Evolutionary conservation across 345 rosid genomes (phyloP).

Genomic region (Hevea brasiliensis): DNA sequence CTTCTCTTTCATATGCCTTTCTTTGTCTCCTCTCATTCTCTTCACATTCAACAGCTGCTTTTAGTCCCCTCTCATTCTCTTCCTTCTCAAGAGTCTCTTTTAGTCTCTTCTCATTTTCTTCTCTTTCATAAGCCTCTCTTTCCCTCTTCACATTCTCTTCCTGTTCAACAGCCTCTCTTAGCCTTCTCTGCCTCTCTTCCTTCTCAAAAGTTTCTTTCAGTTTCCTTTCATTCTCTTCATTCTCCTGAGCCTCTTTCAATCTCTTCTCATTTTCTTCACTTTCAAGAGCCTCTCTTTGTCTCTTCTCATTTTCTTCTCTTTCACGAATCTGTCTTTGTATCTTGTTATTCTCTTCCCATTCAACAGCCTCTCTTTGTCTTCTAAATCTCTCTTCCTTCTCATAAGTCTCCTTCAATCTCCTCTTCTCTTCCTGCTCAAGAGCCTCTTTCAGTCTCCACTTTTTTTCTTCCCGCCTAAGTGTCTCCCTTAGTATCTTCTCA

Average conservation of each 20-base stretch:
- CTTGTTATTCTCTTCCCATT: conserved; percentile 9
- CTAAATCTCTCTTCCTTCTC: conserved; percentile 36
- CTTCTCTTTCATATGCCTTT: conserved; percentile 31
- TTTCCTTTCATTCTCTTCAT: conserved; percentile 38
- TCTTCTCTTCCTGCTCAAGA: conserved; percentile 33
- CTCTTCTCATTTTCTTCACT: conserved; percentile 37
- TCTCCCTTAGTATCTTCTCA: conserved; percentile 33
- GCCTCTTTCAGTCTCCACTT: conserved; percentile 35
- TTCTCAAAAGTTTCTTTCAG: conserved; percentile 26
- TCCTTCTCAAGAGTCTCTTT: conserved; percentile 29
- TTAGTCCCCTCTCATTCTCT: conserved; percentile 47
- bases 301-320: conserved; percentile 31
- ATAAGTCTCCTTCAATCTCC: conserved; percentile 41
- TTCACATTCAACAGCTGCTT: conserved; percentile 37
- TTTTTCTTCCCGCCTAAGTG: conserved; percentile 37
- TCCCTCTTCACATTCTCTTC: conserved; percentile 45
- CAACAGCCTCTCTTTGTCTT: conserved; percentile 7
- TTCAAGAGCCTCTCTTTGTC: conserved; percentile 31
- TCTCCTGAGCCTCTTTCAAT: conserved; percentile 32
- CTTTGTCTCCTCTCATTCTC: conserved; percentile 41
- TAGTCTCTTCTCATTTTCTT: conserved; percentile 41
- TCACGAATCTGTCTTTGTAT: conserved; percentile 29
- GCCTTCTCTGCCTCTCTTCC: conserved; percentile 36
- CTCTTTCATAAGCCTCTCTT: conserved; percentile 39
- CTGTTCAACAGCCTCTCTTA: conserved; percentile 36